Evolutionary conservation across 129 eudicot genomes (phyloP).

Genomic region (Helichrysum umbraculigerum): DNA sequence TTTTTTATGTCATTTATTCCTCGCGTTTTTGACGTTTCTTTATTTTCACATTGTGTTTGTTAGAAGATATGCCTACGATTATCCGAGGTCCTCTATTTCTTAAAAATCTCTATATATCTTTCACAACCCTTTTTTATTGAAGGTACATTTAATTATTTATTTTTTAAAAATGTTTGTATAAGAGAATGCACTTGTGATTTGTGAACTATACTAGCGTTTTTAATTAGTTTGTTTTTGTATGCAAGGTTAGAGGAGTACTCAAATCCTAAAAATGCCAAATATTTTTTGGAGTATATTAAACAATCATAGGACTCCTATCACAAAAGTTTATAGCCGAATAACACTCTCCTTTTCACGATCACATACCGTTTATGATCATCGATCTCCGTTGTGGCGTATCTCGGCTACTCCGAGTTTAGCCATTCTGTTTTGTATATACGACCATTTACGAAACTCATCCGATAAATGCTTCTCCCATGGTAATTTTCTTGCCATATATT

Average conservation of each 20-base stretch:
- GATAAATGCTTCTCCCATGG: background rate
- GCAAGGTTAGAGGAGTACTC: background rate
- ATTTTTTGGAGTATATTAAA: background rate
- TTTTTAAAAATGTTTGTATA: no score
- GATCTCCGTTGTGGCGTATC: background rate
- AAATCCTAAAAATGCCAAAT: background rate
- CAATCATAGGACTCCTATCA: background rate
- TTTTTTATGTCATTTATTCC: no score
- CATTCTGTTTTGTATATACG: background rate
- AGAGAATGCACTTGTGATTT: no score
- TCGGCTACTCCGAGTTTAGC: background rate
- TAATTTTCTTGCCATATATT: background rate
- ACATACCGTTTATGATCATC: background rate
- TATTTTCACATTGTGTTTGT: no score
- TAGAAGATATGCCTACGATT: no score
- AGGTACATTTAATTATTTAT: no score
- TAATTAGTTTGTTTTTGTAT: background rate
- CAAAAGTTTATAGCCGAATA: background rate
- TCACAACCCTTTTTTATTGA: no score
- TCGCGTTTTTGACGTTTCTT: no score
- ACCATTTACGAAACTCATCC: background rate
- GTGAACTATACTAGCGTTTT: background rate
- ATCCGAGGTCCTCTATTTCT: no score
- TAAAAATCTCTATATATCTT: no score
- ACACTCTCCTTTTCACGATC: background rate